phyloP scores from a whole-genome alignment of 1,139 yeast species.

The Sugiyamaella grinbergsii region DNA sequence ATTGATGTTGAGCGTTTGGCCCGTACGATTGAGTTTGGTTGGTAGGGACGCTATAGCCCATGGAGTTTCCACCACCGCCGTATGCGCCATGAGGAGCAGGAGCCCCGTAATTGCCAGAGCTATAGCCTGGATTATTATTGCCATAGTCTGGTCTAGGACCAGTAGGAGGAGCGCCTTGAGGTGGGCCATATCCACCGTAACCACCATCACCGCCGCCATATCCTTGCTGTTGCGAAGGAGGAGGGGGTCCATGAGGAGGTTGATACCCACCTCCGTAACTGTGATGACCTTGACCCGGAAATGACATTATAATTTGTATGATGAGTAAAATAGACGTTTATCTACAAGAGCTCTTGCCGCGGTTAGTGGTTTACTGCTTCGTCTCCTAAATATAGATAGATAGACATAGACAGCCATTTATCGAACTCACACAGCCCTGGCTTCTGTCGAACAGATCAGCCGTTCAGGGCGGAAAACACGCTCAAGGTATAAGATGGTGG shows the following conservation, averaged over 20 bases:
- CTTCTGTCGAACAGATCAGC: too few species aligned
- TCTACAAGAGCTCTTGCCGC: too few species aligned
- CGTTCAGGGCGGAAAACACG: too few species aligned
- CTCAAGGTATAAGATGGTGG: too few species aligned
- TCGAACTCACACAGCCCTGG: too few species aligned
- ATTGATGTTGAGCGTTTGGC: slow-evolving; percentile 42
- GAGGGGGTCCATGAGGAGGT: slow-evolving; percentile 22
- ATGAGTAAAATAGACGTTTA: too few species aligned
- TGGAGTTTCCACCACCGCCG: background rate
- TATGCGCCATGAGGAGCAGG: slow-evolving; percentile 37
- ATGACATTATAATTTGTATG: slow-evolving; percentile 30
- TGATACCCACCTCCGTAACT: slow-evolving; percentile 32
- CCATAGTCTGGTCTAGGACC: slow-evolving; percentile 30
- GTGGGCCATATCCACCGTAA: slow-evolving; percentile 10
- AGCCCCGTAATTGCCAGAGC: slow-evolving; percentile 26
- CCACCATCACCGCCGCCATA: slow-evolving; percentile 21
- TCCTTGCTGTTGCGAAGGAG: slow-evolving; percentile 20
- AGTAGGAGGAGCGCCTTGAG: slow-evolving; percentile 29
- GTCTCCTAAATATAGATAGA: too few species aligned
- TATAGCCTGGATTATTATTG: slow-evolving; percentile 1
- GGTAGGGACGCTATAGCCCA: slow-evolving; percentile 37
- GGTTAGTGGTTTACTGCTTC: too few species aligned
- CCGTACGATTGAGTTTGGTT: slow-evolving; percentile 46
- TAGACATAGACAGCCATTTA: too few species aligned
- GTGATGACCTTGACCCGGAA: slow-evolving; percentile 37